These are phyloP conservation scores for Cladosporium halotolerans DNA, from an alignment of 2,329 filamentous ascomycete genomes.

Conservation along the genomic window DNA sequence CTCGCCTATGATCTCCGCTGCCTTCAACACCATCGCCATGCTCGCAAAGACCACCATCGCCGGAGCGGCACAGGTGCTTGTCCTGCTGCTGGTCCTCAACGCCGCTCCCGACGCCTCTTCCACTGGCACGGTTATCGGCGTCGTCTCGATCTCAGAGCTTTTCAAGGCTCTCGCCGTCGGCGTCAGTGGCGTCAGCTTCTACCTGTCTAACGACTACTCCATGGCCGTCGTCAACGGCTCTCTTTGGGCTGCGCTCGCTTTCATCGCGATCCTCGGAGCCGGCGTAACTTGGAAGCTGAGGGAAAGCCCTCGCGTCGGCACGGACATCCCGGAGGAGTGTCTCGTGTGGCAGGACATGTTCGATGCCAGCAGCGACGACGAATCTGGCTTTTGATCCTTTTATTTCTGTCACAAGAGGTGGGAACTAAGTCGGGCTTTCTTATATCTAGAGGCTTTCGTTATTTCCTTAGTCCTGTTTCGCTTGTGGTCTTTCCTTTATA, in stretches of 20 bases:
- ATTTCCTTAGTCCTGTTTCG: slow-evolving; percentile 1
- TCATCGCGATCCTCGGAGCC: slow-evolving; percentile 37
- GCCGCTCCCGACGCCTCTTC: slow-evolving; percentile 43
- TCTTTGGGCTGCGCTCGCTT: slow-evolving; percentile 39
- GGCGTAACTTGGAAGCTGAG: slow-evolving; percentile 40
- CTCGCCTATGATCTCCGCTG: slow-evolving; percentile 28
- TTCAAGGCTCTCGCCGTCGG: slow-evolving; percentile 44
- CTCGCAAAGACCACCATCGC: slow-evolving; percentile 39
- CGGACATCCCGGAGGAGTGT: slow-evolving; percentile 38
- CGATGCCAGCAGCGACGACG: slow-evolving; percentile 33
- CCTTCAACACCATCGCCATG: slow-evolving; percentile 36
- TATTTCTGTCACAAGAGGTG: not conserved
- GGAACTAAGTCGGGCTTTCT: not conserved
- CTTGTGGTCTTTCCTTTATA: slow-evolving; percentile 2
- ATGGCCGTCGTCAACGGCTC: slow-evolving; percentile 40
- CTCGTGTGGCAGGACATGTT: slow-evolving; percentile 43
- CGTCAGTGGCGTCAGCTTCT: slow-evolving; percentile 41
- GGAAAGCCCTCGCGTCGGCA: slow-evolving; percentile 39
- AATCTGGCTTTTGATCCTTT: slow-evolving; percentile 17
- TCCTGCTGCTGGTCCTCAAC: slow-evolving; percentile 42
- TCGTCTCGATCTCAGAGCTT: slow-evolving; percentile 41
- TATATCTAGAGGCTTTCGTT: not conserved
- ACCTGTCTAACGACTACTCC: slow-evolving; percentile 38
- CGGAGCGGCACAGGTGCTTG: slow-evolving; percentile 37
- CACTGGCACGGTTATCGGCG: slow-evolving; percentile 42